Conservation (phyloP, 768 basidiomycete genomes). For the Rhodotorula paludigena region DNA sequence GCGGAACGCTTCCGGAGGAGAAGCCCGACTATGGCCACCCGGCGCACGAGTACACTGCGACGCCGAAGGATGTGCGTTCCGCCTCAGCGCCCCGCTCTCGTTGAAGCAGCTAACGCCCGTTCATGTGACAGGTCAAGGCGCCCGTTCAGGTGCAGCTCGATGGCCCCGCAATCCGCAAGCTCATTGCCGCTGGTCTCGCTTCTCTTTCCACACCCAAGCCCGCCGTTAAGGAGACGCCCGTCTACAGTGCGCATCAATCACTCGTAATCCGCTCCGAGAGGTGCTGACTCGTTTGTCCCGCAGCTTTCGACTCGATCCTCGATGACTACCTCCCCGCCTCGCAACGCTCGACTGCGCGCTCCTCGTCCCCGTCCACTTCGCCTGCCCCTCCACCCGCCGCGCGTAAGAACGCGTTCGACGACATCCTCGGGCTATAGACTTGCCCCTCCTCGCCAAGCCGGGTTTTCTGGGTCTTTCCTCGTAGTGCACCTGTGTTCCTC, state of each 20-base stretch:
- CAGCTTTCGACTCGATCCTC: constrained; percentile 38
- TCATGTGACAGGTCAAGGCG: constrained; percentile 24
- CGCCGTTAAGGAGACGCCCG: not conserved
- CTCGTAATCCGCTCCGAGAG: not conserved
- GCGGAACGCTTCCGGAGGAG: constrained; percentile 57
- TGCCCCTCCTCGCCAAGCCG: too few relatives aligned
- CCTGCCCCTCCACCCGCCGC: not conserved
- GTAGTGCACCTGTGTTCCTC: not conserved
- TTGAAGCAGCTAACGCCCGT: too few relatives aligned
- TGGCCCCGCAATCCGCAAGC: constrained; percentile 15
- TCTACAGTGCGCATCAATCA: constrained; percentile 16
- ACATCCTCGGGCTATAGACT: constrained; percentile 18
- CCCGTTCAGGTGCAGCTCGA: constrained; percentile 28
- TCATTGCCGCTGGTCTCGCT: constrained; percentile 30
- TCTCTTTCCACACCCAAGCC: constrained; percentile 2
- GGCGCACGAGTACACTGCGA: constrained; percentile 10
- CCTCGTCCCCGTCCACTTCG: not conserved
- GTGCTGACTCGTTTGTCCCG: not conserved
- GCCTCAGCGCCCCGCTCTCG: too few relatives aligned
- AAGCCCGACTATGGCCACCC: constrained; percentile 27
- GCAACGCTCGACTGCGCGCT: not conserved
- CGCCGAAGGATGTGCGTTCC: not conserved
- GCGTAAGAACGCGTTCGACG: constrained; percentile 19
- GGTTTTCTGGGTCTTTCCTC: too few relatives aligned
- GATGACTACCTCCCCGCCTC: constrained; percentile 36